These are phyloP conservation scores for Tolypocladium endophyticum DNA, from an alignment of 2,329 filamentous ascomycete genomes.

Conservation along the genomic window DNA sequence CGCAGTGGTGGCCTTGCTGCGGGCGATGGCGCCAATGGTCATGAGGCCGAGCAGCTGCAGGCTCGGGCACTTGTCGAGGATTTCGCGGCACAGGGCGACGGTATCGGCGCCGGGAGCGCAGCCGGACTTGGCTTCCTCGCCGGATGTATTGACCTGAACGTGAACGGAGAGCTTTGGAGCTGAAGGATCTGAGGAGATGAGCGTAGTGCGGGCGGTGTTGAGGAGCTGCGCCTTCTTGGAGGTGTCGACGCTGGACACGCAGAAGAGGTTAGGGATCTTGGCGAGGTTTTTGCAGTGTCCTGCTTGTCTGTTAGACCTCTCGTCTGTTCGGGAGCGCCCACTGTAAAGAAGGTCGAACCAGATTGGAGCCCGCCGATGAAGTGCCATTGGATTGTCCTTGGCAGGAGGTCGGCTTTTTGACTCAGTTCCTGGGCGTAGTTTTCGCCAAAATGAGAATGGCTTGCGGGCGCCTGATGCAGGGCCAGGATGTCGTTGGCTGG, in stretches of 20 bases:
- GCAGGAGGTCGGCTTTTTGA: conserved; percentile 75
- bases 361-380: conserved; percentile 93
- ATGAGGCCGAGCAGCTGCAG: conserved; percentile 75
- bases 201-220: conserved; percentile 60
- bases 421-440: conserved; percentile 89
- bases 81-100: conserved; percentile 55
- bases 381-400: conserved; percentile 75
- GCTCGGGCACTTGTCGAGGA: conserved; percentile 60
- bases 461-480: conserved; percentile 52
- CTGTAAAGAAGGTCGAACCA: conserved; percentile 21
- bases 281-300: conserved; percentile 87
- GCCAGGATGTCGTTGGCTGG: conserved; percentile 84
- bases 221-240: conserved; percentile 79
- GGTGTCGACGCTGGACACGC: conserved; percentile 82
- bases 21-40: conserved; percentile 93
- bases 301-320: conserved; percentile 13
- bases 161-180: conserved; percentile 55
- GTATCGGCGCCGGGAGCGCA: conserved; percentile 56
- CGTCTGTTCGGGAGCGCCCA: neutral
- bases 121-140: conserved; percentile 77
- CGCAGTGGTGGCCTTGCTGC: conserved; percentile 61
- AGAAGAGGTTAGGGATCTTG: conserved; percentile 79
- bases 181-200: conserved; percentile 30
- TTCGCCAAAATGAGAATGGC: conserved; percentile 80
- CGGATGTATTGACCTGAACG: conserved; percentile 92